Evolutionary conservation across 345 rosid species (phyloP).

Genomic region (Eucalyptus urophylla): DNA sequence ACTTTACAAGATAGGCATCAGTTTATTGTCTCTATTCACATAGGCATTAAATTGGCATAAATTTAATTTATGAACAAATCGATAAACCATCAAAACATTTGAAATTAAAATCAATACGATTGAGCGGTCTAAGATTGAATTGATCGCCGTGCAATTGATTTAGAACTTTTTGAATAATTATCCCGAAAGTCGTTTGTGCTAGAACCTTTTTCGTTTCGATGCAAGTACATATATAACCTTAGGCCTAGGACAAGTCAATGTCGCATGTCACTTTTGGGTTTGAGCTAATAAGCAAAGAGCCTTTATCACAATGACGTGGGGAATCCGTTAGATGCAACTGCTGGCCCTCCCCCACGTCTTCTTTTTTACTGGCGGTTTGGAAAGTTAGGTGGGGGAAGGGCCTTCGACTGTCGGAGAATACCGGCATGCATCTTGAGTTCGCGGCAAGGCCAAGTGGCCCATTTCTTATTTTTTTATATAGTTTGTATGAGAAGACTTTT

Average conservation of each 20-base stretch:
- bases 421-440: neutral
- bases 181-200: neutral
- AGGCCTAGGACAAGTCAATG: neutral
- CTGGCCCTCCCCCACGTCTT: neutral
- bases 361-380: neutral
- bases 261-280: neutral
- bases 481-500: neutral
- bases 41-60: neutral
- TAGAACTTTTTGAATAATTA: too few species aligned
- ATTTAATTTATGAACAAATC: too few species aligned
- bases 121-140: too few species aligned
- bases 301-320: neutral
- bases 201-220: neutral
- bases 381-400: neutral
- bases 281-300: neutral
- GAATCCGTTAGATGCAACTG: neutral
- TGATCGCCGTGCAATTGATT: rapidly evolving
- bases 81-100: too few species aligned
- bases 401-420: neutral
- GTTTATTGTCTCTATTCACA: neutral
- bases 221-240: neutral
- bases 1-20: too few species aligned
- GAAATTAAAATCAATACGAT: neutral
- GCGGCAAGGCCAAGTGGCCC: neutral
- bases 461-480: too few species aligned